Percentiles rank a stretch among this genome's conserved stretches.
Evolutionary conservation across 2,329 filamentous ascomycete species (phyloP).

Genomic region (Ustilaginoidea virens): DNA sequence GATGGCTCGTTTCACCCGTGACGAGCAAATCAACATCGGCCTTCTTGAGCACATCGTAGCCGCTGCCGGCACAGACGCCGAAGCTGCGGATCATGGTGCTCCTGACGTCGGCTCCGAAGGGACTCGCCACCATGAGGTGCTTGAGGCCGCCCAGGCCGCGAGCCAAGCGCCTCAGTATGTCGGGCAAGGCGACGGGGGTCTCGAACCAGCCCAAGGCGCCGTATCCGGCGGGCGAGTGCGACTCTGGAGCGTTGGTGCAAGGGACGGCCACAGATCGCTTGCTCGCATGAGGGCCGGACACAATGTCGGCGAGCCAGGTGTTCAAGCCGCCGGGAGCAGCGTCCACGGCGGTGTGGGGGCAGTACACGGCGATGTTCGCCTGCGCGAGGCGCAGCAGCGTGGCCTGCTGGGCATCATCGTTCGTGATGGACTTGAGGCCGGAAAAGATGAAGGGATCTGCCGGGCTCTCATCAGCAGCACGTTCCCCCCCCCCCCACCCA

Average conservation of each 20-base stretch:
- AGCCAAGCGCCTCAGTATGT: constrained; percentile 40
- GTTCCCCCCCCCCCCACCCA: neutral
- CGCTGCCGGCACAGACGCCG: constrained; percentile 82
- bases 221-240: constrained; percentile 34
- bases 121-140: constrained; percentile 33
- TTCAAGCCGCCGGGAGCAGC: constrained; percentile 73
- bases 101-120: constrained; percentile 29
- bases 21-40: constrained; percentile 66
- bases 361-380: constrained; percentile 87
- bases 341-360: constrained; percentile 88
- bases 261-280: constrained; percentile 29
- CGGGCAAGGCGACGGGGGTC: constrained; percentile 20
- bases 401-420: constrained; percentile 72
- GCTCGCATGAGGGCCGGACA: constrained; percentile 38
- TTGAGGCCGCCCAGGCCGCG: constrained; percentile 50
- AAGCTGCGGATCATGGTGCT: constrained; percentile 44
- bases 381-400: constrained; percentile 70
- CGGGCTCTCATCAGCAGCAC: neutral
- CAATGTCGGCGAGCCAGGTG: constrained; percentile 84
- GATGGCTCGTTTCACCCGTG: constrained; percentile 87
- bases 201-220: constrained; percentile 32
- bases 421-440: constrained; percentile 75
- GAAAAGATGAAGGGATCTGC: constrained; percentile 93
- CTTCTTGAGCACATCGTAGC: constrained; percentile 57
- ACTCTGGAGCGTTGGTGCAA: constrained; percentile 24